These are phyloP conservation scores for Silene noctiflora DNA, from an alignment of 179 eudicot genomes.

Conservation along the genomic window DNA sequence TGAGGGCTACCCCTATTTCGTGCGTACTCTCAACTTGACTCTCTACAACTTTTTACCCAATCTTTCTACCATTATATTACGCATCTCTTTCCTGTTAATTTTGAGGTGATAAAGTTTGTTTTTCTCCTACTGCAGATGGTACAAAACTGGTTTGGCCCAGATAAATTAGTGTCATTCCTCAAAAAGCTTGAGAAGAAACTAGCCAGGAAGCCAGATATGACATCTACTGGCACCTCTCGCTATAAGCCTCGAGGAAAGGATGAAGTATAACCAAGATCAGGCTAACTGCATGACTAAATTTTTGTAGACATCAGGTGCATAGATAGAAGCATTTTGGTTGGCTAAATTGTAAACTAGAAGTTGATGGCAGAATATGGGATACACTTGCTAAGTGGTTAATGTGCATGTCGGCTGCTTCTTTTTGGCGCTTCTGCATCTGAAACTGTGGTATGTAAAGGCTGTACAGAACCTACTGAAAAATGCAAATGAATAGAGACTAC, in stretches of 20 bases:
- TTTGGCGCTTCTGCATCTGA: slow-evolving; percentile 14
- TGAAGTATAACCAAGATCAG: neutral
- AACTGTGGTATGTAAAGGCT: slow-evolving; percentile 11
- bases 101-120: neutral
- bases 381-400: neutral
- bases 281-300: slow-evolving; percentile 10
- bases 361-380: neutral
- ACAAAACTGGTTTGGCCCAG: slow-evolving; percentile 22
- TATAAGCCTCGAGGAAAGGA: slow-evolving; percentile 6
- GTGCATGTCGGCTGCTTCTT: neutral
- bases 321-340: slow-evolving; percentile 1
- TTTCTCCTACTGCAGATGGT: slow-evolving; percentile 20
- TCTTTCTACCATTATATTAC: neutral
- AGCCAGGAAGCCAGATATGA: neutral
- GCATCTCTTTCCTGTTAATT: neutral
- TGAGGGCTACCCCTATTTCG: slow-evolving; percentile 27
- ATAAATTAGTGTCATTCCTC: slow-evolving; percentile 18
- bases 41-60: too few species aligned
- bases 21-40: slow-evolving; percentile 6
- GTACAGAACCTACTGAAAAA: slow-evolving; percentile 13
- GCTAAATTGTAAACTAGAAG: slow-evolving; percentile 13
- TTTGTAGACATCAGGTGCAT: slow-evolving; percentile 5
- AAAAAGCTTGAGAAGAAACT: slow-evolving; percentile 24
- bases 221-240: neutral
- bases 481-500: neutral